Conservation (phyloP, 345 rosid genomes). For the Excoecaria agallocha region DNA sequence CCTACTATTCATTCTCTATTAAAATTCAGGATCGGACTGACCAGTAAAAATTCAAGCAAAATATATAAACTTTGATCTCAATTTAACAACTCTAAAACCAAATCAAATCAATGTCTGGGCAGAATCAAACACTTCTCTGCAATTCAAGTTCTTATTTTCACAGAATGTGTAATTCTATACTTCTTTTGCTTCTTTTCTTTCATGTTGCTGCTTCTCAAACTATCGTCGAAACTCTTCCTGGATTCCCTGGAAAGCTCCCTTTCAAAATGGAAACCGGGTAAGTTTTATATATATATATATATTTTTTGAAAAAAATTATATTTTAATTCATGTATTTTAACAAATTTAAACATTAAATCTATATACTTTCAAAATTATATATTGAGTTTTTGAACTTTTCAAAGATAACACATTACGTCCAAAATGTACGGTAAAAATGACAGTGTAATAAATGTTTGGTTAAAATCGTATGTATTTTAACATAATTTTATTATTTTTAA, state of each 20-base stretch:
- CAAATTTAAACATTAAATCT: too few species aligned
- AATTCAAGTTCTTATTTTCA: background rate
- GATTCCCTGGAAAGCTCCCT: constrained; percentile 38
- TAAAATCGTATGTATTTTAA: too few species aligned
- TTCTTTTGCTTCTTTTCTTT: constrained; percentile 11
- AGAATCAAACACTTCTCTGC: background rate
- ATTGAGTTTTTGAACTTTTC: too few species aligned
- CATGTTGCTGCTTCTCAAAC: constrained; percentile 13
- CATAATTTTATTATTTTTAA: too few species aligned
- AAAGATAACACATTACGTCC: too few species aligned
- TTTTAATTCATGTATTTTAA: too few species aligned
- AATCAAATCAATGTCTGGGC: background rate
- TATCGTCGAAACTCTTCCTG: constrained; percentile 30
- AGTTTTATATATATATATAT: background rate
- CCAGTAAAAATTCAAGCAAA: background rate
- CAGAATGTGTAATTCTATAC: background rate
- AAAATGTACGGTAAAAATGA: too few species aligned
- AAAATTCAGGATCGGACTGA: background rate
- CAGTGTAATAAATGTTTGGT: too few species aligned
- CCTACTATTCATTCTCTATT: constrained; percentile 8
- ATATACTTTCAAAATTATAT: too few species aligned
- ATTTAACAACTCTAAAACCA: background rate
- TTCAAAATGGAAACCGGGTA: constrained; percentile 44
- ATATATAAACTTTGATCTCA: background rate
- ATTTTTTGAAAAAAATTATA: too few species aligned